Conservation (phyloP, 768 basidiomycete genomes). For the Suillus luteus region DNA sequence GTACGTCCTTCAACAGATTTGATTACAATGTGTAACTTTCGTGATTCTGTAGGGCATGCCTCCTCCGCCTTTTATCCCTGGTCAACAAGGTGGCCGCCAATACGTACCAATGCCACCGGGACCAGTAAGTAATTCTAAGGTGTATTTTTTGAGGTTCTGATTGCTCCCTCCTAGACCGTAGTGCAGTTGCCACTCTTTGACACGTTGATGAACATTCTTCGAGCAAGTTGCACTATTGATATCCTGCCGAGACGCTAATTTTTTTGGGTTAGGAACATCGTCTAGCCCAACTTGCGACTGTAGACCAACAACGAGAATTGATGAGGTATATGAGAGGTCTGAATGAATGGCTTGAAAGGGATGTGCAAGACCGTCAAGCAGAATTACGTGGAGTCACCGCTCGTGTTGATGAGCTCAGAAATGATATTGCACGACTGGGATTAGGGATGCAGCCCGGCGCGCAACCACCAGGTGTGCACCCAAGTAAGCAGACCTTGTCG, state of each 20-base stretch:
- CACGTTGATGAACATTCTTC: slow-evolving; percentile 66
- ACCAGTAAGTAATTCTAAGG: slow-evolving; percentile 46
- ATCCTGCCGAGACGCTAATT: slow-evolving; percentile 11
- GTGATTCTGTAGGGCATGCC: slow-evolving; percentile 23
- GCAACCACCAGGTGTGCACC: slow-evolving; percentile 14
- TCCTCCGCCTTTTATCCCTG: slow-evolving; percentile 30
- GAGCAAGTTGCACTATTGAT: slow-evolving; percentile 43
- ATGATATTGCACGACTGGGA: slow-evolving; percentile 47
- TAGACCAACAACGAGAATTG: slow-evolving; percentile 78
- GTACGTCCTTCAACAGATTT: slow-evolving; percentile 18
- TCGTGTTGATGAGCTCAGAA: slow-evolving; percentile 53
- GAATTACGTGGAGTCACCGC: slow-evolving; percentile 69
- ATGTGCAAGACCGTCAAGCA: slow-evolving; percentile 76
- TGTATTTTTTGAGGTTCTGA: slow-evolving; percentile 8
- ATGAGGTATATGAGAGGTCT: slow-evolving; percentile 78
- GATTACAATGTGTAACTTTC: not conserved
- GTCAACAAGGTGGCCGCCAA: slow-evolving; percentile 26
- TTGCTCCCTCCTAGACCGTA: slow-evolving; percentile 44
- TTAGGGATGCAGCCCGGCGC: slow-evolving; percentile 43
- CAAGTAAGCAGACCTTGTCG: not conserved
- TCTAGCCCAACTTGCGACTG: slow-evolving; percentile 67
- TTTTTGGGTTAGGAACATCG: slow-evolving; percentile 63
- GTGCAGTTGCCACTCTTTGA: slow-evolving; percentile 70
- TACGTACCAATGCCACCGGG: slow-evolving; percentile 52
- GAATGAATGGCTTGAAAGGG: slow-evolving; percentile 79